A percentile compares a stretch with the other conserved stretches of the same genome.
These are phyloP conservation scores for Lecanoromycetidae sp. DNA, from an alignment of 2,329 filamentous ascomycete species.

Conservation along the genomic window DNA sequence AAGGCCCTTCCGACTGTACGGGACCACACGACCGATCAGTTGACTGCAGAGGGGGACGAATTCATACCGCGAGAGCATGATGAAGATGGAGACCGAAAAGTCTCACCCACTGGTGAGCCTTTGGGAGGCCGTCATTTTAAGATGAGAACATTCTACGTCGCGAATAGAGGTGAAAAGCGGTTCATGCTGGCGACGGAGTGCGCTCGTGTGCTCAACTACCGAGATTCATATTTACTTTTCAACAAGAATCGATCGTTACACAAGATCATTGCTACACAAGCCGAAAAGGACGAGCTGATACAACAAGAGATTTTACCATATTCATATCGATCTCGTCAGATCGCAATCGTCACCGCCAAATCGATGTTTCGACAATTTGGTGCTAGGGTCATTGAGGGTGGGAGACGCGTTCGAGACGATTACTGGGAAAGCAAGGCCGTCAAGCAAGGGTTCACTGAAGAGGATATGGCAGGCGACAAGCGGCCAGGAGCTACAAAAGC, in stretches of 20 bases:
- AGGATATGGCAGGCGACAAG: constrained; percentile 91
- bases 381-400: constrained; percentile 80
- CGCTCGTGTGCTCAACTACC: constrained; percentile 81
- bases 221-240: constrained; percentile 95
- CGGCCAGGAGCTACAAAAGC: constrained; percentile 82
- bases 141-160: constrained; percentile 86
- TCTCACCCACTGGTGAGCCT: constrained; percentile 68
- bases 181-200: constrained; percentile 99
- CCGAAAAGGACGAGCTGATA: constrained; percentile 94
- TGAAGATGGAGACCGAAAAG: constrained; percentile 88
- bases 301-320: constrained; percentile 91
- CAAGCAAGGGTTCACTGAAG: constrained; percentile 96
- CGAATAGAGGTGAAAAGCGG: constrained; percentile 78
- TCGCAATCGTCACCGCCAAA: constrained; percentile 90
- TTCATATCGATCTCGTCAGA: constrained; percentile 95
- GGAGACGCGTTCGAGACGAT: constrained; percentile 84
- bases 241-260: constrained; percentile 95
- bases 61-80: constrained; percentile 90
- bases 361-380: constrained; percentile 99
- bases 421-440: constrained; percentile 97
- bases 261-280: constrained; percentile 94
- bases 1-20: constrained; percentile 92
- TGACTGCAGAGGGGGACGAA: constrained; percentile 80
- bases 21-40: constrained; percentile 93
- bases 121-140: constrained; percentile 76